Conservation (phyloP, 2,329 filamentous ascomycete genomes). For the Scytalidium lignicola region DNA sequence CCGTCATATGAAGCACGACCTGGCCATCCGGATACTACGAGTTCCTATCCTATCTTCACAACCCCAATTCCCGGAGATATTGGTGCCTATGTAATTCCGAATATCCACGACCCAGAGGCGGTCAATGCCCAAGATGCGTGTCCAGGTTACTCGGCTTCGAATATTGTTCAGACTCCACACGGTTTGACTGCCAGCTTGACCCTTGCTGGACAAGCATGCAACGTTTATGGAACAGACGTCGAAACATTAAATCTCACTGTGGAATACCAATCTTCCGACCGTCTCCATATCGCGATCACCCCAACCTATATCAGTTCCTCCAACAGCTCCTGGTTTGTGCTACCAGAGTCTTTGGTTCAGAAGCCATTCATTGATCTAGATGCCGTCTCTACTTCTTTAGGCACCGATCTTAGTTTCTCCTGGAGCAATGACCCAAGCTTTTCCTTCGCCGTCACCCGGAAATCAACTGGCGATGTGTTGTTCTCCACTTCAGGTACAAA, state of each 20-base stretch:
- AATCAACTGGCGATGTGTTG: slow-evolving; percentile 56
- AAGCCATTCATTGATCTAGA: slow-evolving; percentile 31
- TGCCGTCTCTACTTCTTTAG: slow-evolving; percentile 35
- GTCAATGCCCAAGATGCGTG: slow-evolving; percentile 48
- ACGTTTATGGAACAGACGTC: slow-evolving; percentile 74
- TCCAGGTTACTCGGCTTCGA: slow-evolving; percentile 62
- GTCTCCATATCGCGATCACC: slow-evolving; percentile 65
- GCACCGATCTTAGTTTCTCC: slow-evolving; percentile 50
- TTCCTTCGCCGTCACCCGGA: slow-evolving; percentile 58
- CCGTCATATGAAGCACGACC: neutral
- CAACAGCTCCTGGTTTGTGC: slow-evolving; percentile 62
- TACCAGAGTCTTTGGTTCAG: slow-evolving; percentile 56
- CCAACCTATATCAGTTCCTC: slow-evolving; percentile 56
- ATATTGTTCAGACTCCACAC: slow-evolving; percentile 45
- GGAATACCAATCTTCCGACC: slow-evolving; percentile 59
- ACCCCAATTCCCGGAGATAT: slow-evolving; percentile 40
- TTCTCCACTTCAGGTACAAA: slow-evolving; percentile 61
- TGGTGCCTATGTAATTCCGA: slow-evolving; percentile 50
- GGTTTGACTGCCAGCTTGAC: slow-evolving; percentile 65
- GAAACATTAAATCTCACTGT: slow-evolving; percentile 61
- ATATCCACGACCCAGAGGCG: slow-evolving; percentile 59
- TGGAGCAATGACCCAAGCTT: slow-evolving; percentile 55
- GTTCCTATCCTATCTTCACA: slow-evolving; percentile 33
- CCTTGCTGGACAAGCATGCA: slow-evolving; percentile 66
- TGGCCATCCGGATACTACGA: slow-evolving; percentile 8